These are phyloP conservation scores for Magnaporthiopsis incrustans DNA, from an alignment of 2,329 filamentous ascomycete genomes.

Conservation along the genomic window DNA sequence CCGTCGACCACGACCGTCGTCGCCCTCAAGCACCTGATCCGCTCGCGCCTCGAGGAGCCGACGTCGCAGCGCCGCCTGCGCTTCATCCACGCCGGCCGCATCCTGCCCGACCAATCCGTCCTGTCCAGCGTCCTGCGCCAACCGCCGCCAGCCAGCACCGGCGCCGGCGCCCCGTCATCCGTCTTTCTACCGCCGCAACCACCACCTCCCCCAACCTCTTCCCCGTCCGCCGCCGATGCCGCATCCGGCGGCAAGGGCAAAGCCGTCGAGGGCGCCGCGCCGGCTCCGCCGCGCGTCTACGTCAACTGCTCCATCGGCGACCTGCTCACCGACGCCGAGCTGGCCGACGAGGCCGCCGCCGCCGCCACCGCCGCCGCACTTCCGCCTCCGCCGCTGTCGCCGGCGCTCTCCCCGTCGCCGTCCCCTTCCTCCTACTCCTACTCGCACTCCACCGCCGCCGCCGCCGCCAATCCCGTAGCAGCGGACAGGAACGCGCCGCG, in stretches of 20 bases:
- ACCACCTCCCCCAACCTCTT: not conserved
- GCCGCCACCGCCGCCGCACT: slow-evolving; percentile 24
- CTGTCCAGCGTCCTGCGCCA: slow-evolving; percentile 62
- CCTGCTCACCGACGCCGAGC: slow-evolving; percentile 58
- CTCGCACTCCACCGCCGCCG: no score
- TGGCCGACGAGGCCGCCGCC: slow-evolving; percentile 51
- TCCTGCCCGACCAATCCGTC: slow-evolving; percentile 66
- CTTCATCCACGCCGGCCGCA: slow-evolving; percentile 82
- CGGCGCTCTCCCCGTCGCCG: slow-evolving; percentile 14
- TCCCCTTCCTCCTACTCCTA: slow-evolving; percentile 12
- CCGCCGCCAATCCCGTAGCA: not conserved
- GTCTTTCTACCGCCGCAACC: slow-evolving; percentile 13
- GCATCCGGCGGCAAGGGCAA: slow-evolving; percentile 48
- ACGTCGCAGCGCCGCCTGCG: slow-evolving; percentile 63
- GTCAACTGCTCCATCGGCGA: slow-evolving; percentile 91
- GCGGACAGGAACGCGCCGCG: slow-evolving; percentile 39
- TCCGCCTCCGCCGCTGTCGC: slow-evolving; percentile 8
- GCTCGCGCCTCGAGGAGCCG: slow-evolving; percentile 55
- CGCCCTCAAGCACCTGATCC: slow-evolving; percentile 75
- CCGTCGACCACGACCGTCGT: slow-evolving; percentile 65
- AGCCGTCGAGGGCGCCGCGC: slow-evolving; percentile 41
- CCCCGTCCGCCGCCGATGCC: not conserved
- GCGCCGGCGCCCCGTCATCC: slow-evolving; percentile 12
- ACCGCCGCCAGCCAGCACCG: slow-evolving; percentile 40
- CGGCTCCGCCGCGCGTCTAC: slow-evolving; percentile 56